Evolutionary conservation across 306 rosid species (phyloP), one percentile per base, ranked within the genome.

Genomic region (Neltuma alba): DNA sequence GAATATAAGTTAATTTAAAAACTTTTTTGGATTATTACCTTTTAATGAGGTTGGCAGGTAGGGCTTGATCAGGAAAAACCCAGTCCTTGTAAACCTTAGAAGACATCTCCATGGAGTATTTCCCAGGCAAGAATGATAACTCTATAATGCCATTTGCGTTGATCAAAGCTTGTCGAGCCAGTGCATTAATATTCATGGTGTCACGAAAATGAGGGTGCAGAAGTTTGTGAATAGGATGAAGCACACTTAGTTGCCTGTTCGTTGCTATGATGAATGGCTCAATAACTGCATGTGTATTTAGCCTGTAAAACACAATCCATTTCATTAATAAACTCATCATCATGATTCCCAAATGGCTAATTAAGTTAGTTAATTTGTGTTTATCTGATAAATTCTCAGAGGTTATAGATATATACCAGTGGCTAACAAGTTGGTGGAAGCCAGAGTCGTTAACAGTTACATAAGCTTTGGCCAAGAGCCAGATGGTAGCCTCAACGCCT

Each of bases 401-500:
- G 3, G 58, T 20, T 50, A 18, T 14, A 47, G n/a, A n/a, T 5
- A 52, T 14, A 20, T 88, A 91, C 93, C 92, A 91, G 40, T 87
- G 94, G 67, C 94, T 89, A 55, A 92, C 42, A 9, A 92, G 91
- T 76, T 92, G 92, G 79, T 92, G 97, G 25, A 61, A 63, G 68
- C 89, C 77, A 0, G 93, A 81, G 47, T 93, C 96, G 78, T 88
- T 86, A 0, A 89, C 94, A 6, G 83, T 82, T 0, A 82, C 97
- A 80, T 91, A 88, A 78, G 92, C 93, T 74, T 91, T 91, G 13
- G 97, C 92, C 57, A 91, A 77, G 28, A 86, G 80, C 97, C 97
- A 91, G 70, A 89, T 79, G 58, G 82, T 68, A n/a, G 70, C 75
- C 27, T 88, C 86, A 9, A 79, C 89, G 27, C 94, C 97, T 44